Conservation (phyloP, 495 filamentous ascomycete species). For the Tuber indicum region DNA sequence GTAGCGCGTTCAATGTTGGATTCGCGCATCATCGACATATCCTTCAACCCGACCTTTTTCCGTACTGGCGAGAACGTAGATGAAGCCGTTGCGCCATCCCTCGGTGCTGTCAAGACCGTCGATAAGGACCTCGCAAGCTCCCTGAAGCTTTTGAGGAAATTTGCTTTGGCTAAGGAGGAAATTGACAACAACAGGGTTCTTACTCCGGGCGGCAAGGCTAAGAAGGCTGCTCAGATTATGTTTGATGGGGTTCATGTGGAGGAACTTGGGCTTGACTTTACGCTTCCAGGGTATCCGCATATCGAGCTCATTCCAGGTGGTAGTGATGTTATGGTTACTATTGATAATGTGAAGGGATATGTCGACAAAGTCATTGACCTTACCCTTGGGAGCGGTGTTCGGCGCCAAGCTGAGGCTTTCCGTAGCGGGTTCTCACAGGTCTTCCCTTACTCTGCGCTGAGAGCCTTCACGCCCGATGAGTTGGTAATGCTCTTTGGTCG, state of each 20-base stretch:
- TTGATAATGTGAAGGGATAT: slow-evolving; percentile 82
- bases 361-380: slow-evolving; percentile 84
- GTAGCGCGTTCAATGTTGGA: slow-evolving; percentile 98
- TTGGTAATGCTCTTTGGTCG: slow-evolving; percentile 94
- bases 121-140: slow-evolving; percentile 81
- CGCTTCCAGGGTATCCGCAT: slow-evolving; percentile 80
- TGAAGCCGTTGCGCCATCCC: slow-evolving; percentile 68
- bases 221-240: slow-evolving; percentile 58
- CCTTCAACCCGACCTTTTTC: slow-evolving; percentile 97
- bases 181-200: slow-evolving; percentile 64
- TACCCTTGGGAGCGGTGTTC: slow-evolving; percentile 82
- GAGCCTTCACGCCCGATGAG: slow-evolving; percentile 92
- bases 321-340: slow-evolving; percentile 65
- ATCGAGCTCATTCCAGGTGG: slow-evolving; percentile 79
- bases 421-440: slow-evolving; percentile 87
- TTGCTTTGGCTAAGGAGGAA: slow-evolving; percentile 70
- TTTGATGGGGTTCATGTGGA: slow-evolving; percentile 72
- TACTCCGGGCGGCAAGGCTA: slow-evolving; percentile 60
- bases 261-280: slow-evolving; percentile 87
- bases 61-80: slow-evolving; percentile 68
- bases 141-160: slow-evolving; percentile 80
- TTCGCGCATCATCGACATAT: slow-evolving; percentile 94
- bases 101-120: slow-evolving; percentile 87
- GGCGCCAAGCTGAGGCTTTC: slow-evolving; percentile 86
- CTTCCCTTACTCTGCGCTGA: slow-evolving; percentile 87